These are phyloP conservation scores for Suillus ampliporus DNA, from an alignment of 768 basidiomycete species.

Conservation along the genomic window DNA sequence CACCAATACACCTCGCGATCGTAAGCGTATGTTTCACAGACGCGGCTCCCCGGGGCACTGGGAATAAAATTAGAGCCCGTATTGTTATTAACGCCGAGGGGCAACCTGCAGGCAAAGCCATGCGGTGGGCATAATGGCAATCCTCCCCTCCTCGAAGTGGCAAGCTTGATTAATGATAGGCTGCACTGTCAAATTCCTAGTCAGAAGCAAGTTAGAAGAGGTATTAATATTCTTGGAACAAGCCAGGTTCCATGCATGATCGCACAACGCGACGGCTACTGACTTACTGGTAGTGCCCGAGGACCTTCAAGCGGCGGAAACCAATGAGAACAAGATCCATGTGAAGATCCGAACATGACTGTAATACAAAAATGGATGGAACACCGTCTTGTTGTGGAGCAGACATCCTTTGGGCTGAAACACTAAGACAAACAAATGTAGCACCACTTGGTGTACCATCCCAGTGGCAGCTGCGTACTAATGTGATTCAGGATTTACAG, in stretches of 20 bases:
- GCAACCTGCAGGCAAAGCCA: background rate
- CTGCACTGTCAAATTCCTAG: background rate
- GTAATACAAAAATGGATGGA: background rate
- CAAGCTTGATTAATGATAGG: background rate
- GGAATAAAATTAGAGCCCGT: conserved; percentile 1
- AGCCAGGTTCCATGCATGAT: background rate
- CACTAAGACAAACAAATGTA: background rate
- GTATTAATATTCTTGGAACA: background rate
- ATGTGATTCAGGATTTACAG: conserved; percentile 9
- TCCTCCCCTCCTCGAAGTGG: background rate
- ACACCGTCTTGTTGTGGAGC: background rate
- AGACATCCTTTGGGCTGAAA: background rate
- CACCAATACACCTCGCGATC: no score
- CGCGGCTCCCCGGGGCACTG: conserved; percentile 1
- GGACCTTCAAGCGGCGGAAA: background rate
- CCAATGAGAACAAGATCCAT: background rate
- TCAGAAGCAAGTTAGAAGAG: background rate
- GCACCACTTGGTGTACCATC: no score
- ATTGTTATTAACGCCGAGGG: background rate
- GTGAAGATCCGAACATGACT: background rate
- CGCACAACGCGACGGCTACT: background rate
- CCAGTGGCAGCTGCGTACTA: no score
- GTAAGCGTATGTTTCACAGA: background rate
- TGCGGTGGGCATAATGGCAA: background rate
- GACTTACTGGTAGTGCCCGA: background rate